Base-by-base conservation (phyloP, 202 grass and related monocot species). In the Setaria viridis region DNA sequence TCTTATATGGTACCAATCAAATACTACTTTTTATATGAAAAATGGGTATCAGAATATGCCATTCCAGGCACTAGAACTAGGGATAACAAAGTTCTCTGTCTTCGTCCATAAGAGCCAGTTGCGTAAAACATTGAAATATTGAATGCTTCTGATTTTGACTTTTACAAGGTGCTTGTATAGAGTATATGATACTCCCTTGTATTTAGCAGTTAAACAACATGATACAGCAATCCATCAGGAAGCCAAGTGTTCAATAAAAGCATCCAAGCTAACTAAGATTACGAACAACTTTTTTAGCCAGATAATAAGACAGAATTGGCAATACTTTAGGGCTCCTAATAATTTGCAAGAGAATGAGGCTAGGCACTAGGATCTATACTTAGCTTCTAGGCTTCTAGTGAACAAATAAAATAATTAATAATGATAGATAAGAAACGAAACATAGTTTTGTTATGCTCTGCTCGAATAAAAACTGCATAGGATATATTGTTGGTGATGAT, bases 81-180 rank as follows among this genome's bases (percentile, higher is more conserved):
- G 17, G 1, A 13, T 3, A 30, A 32, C 37, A 63, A 85, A 56
- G 21, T 13, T 67, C 6, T 73, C 9, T 37, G 51, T 51, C 19
- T 32, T 34, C n/a, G 51, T 25, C 25, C 25, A 25, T 25, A 25
- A 25, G 25, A 51, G 42, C 54, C 14, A 62, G 56, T 25, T 64
- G 6, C 6, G 64, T 37, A 53, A 43, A 86, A 45, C 25, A 72
- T 50, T 29, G 42, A 45, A 80, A 46, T 11, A 64, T 42, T 13
- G 67, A 33, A 65, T 80, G 45, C 11, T 86, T 55, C 63, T 70
- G 14, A 70, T 42, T 75, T 74, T 66, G 58, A 80, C 70, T 33
- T 50, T 4, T 33, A 50, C 46, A 17, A 34, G 70, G 14, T 73
- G 7, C 47, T 50, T 9, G 2, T 53, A 10, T 77, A 25, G 25